Percentiles rank a stretch among this genome's conserved stretches.
phyloP scores from a whole-genome alignment of 306 rosid species.

The Benincasa hispida region DNA sequence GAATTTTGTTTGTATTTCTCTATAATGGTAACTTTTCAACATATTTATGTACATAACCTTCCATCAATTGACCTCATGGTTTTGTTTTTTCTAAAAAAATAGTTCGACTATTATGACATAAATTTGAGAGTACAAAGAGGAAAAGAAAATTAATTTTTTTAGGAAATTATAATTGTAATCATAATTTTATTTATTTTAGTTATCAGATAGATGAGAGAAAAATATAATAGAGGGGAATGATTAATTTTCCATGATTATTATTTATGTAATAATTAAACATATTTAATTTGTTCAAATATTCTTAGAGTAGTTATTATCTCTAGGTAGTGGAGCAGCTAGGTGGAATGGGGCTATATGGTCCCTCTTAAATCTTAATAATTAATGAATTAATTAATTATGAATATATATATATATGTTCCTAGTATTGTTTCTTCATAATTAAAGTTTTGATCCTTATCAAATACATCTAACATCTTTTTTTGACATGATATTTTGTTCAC shows the following conservation, averaged over 20 bases:
- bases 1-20: too few relatives aligned
- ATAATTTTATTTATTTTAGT: too few relatives aligned
- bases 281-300: neutral
- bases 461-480: neutral
- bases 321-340: conserved; percentile 1
- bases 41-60: too few relatives aligned
- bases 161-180: too few relatives aligned
- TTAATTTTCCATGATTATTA: neutral
- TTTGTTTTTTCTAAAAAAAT: too few relatives aligned
- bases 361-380: neutral
- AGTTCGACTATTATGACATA: too few relatives aligned
- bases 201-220: neutral
- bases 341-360: neutral
- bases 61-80: too few relatives aligned
- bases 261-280: neutral
- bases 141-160: too few relatives aligned
- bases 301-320: neutral
- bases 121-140: too few relatives aligned
- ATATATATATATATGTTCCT: neutral
- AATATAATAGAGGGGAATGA: neutral
- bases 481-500: neutral
- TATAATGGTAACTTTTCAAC: too few relatives aligned
- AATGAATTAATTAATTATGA: neutral
- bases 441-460: neutral
- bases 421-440: neutral